Evolutionary conservation across 2,329 filamentous ascomycete species (phyloP), one percentile per base, ranked within the genome.

Genomic region (Alternaria burnsii): DNA sequence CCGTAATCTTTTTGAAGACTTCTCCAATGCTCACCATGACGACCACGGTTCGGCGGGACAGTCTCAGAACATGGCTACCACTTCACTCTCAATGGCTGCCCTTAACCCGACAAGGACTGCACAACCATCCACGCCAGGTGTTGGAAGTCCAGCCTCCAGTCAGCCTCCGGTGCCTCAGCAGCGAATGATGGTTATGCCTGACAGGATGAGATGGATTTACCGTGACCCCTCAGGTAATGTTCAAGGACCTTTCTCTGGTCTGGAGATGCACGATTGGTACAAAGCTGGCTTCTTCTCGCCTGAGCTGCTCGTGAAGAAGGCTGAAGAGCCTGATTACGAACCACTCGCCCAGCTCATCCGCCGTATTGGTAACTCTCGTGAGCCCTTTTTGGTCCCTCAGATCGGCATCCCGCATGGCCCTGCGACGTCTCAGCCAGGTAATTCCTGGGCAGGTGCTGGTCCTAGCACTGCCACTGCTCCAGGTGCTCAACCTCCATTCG

Each of bases 261-360:
- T 99, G 51, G 95, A 99, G 79, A 99, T 99, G 95, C 96, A 99
- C 70, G 96, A 99, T 72, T 99, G 95, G 95, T 99, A 98, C 81
- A 98, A 98, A 78, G 94, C 94, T 38, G 94, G 94, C 46, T 99
- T 98, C 82, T 99, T 99, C 80, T 97, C 93, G 0, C 90, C 94
- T 0, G 94, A 99, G 71, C 84, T 99, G 20, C 88, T 96, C 43
- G 95, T 99, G 32, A 97, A 96, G 82, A 97, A 97, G 77, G 84
- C 94, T 5, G 95, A 99, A 76, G 95, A 99, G 73, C 84, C 86
- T 0, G 94, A 99, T 51, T 99, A 97, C 71, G 95, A 99, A 78
- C 95, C 94, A 12, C 83, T 99, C 10, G 95, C 94, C 3, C 94
- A 98, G 78, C 87, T 99, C 24, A 97, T 99, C 65, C 86, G 95